Base-by-base conservation (phyloP, 345 rosid genomes). In the Luvunga scandens region DNA sequence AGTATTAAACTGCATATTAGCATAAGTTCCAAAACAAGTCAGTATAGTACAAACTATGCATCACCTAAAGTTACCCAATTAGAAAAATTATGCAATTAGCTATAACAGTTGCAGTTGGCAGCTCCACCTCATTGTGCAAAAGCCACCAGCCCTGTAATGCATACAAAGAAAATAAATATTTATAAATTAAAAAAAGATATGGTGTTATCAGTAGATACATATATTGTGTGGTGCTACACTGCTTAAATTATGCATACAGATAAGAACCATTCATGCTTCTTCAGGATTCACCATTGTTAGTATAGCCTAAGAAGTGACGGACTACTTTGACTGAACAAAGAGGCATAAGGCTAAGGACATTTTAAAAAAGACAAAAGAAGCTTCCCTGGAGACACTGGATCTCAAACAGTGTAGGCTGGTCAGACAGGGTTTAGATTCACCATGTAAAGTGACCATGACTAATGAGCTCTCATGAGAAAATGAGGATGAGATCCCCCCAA, bases 61-160 rank as follows among this genome's bases (percentile, higher is more conserved):
- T 61, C 22, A 28, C 13, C 24, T 66, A 71, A 79, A 82, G 80
- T 67, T 89, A 94, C 98, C 97, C 99, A 9, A 89, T 83, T 78
- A 91, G 77, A 83, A 94, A 94, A 59, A 89, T 84, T 10, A 90
- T 69, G 85, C 90, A 89, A 84, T 90, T 86, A 79, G 88, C 89
- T 34, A 92, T 62, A 7, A 83, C 83, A 50, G 89, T 90, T 73
- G 83, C 86, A 75, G 80, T 85, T 61, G 92, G 88, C 74, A 89
- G 83, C 81, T 94, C 91, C 82, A 89, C 95, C 63, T 86, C 86
- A 85, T 96, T 93, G 78, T 79, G 81, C 89, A 92, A 79, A 81
- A 96, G 94, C 99, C 99, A 92, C 97, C 99, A 96, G 42, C 94
- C 97, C 98, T 91, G 76, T 38, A 84, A 68, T 79, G 83, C 16